Base-by-base conservation (phyloP, 805 yeast genomes). In the Maudiozyma saulgeensis region DNA sequence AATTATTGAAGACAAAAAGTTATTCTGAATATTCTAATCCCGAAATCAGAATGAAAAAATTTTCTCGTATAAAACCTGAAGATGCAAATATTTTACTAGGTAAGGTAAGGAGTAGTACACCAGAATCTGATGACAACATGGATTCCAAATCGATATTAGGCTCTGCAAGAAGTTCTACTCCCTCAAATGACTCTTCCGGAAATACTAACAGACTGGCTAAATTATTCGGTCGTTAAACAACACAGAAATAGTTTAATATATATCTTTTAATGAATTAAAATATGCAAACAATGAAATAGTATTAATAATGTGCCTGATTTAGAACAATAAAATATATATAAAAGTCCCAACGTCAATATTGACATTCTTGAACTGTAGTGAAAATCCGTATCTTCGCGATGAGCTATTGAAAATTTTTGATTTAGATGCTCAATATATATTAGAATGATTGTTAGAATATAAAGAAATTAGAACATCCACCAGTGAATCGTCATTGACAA, bases 11-110 rank as follows among this genome's bases (percentile, higher is more conserved):
- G 55, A 73, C 77, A 21, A 87, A 85, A 13, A 76, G 78, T 53
- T 68, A 77, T 50, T 86, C 81, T 28, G 84, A 78, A 38, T 88
- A 81, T 65, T 75, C 72, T 56, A 79, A 79, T 53, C 75, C 77
- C 11, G 70, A 72, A 11, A 61, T 71, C 3, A 71, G 87, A 54
- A 72, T 74, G 75, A 79, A 82, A 54, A 79, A 81, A 53, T 90
- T 80, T 60, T 87, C 85, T 53, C 77, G 90, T 49, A 75, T 91
- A 44, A 79, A 78, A 56, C 82, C 81, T 2, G 91, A 84, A 50
- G 82, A 79, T 51, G 96, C 95, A 2, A 62, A 76, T 47, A 62
- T 66, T 28, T 67, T 87, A 54, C 68, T 87, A 13, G 72, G 75
- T 19, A 88, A 85, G 63, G 58, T 60, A 23, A 39, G 19, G 25